phyloP scores from a whole-genome alignment of 164 flowering plant genomes.

The Paratinospora sagittata region DNA sequence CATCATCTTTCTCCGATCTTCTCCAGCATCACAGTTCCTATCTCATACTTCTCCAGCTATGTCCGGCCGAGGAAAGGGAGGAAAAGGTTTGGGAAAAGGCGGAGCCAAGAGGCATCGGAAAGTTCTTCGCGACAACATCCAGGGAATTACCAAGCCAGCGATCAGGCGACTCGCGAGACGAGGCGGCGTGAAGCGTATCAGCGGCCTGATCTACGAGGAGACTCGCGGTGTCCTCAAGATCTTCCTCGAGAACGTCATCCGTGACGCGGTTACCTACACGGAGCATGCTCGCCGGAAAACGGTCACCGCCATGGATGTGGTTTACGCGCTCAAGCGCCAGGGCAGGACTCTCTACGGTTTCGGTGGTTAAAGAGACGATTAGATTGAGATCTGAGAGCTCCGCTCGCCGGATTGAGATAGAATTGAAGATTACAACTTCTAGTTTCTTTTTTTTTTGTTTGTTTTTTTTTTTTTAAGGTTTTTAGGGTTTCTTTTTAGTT shows the following conservation, averaged over 20 bases:
- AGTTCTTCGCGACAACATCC: no score
- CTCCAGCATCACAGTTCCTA: background rate
- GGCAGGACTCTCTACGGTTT: conserved; percentile 21
- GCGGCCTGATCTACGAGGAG: conserved; percentile 19
- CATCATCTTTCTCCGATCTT: background rate
- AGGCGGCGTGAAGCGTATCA: conserved; percentile 22
- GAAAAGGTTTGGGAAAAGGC: no score
- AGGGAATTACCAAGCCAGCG: no score
- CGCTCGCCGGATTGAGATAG: no score
- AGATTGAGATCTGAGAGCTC: background rate
- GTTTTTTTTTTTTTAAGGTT: no score
- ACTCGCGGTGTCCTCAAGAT: conserved; percentile 20
- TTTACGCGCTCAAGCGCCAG: conserved; percentile 17
- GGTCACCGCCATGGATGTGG: conserved; percentile 21
- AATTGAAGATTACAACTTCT: no score
- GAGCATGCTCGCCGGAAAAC: conserved; percentile 18
- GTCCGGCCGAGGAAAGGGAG: no score
- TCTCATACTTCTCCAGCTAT: background rate
- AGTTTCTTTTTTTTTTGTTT: no score
- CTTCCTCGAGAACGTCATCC: conserved; percentile 21
- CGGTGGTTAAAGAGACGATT: conserved; percentile 13
- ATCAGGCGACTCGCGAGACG: no score
- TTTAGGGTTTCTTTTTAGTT: background rate
- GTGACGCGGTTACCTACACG: no score
- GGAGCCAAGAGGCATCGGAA: no score